Conservation (phyloP, 352 stramenopile species). For the Phytophthora cactorum region DNA sequence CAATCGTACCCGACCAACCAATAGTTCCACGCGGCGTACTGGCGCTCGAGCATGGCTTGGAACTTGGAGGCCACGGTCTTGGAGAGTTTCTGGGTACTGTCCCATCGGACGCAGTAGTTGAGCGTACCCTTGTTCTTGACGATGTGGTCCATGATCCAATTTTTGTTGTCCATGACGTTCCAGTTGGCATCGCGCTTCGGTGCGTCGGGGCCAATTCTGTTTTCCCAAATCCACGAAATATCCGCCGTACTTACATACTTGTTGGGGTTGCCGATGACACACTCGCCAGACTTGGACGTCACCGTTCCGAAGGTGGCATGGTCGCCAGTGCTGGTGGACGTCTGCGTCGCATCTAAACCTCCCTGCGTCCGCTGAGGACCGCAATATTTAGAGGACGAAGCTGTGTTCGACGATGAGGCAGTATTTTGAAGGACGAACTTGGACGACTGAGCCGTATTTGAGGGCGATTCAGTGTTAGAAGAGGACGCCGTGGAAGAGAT, state of each 20-base stretch:
- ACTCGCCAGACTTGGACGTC: conserved; percentile 23
- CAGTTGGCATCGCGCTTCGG: no score
- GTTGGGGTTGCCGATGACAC: conserved; percentile 15
- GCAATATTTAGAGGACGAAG: no score
- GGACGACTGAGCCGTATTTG: conserved; percentile 8
- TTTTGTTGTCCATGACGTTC: no score
- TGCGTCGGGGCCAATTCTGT: conserved; percentile 26
- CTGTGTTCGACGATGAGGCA: not conserved
- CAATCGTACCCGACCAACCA: conserved; percentile 33
- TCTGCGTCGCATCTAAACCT: not conserved
- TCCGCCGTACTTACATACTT: not conserved
- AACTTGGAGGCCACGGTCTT: conserved; percentile 45
- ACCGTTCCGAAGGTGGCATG: conserved; percentile 30
- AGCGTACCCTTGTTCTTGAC: conserved; percentile 27
- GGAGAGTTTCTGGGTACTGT: conserved; percentile 22
- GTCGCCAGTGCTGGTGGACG: not conserved
- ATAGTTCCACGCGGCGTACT: no score
- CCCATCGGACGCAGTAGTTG: conserved; percentile 28
- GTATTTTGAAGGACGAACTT: conserved; percentile 12
- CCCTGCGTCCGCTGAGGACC: not conserved
- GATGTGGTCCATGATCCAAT: conserved; percentile 30
- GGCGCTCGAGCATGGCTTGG: conserved; percentile 42
- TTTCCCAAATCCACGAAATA: not conserved
- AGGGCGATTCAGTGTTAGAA: conserved; percentile 19
- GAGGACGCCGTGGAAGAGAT: conserved; percentile 12